Base-by-base conservation (phyloP, 257 asterid genomes). In the Nicotiana knightiana region DNA sequence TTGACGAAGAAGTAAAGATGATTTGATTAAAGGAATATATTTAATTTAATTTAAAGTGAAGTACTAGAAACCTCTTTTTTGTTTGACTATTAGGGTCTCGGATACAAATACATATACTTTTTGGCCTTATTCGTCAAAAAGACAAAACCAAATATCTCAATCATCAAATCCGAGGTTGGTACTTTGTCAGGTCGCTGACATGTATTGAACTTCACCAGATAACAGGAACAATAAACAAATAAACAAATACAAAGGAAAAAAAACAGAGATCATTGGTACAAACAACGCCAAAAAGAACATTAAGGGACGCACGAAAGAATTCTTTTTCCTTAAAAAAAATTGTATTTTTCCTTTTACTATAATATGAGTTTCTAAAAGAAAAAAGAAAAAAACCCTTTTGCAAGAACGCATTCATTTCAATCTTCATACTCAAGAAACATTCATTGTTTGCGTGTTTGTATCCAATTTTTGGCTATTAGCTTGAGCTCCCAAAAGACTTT, bases 171-270 rank as follows among this genome's bases (percentile, higher is more conserved):
- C 86, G 76, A 87, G 83, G 79, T 76, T 43, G 85, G 86, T 64
- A 67, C 65, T 85, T 90, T 87, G 85, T 88, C 81, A 85, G 85
- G 90, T 85, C 85, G 92, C 84, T 87, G 96, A 89, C 94, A 81
- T 90, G 93, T 90, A 90, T 75, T 55, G 76, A 64, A 67, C 77
- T 24, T 81, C 83, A 76, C 85, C 63, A 83, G 80, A 83, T 67
- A 85, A 30, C 58, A 21, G 28, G n/a, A 48, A 18, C 39, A 51
- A 33, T 59, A 35, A 53, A 24, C 21, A 16, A 18, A 9, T 3
- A 21, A 37, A 13, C 2, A 39, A 21, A 28, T 3, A 39, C 15
- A 6, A 32, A 6, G 2, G 17, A 6, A 16, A 79, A 21, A 24
- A 61, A 39, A 79, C 48, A 79, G 17, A 62, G 76, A 62, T 62